phyloP scores from a whole-genome alignment of 768 basidiomycete genomes.

The Kwoniella heveanensis region DNA sequence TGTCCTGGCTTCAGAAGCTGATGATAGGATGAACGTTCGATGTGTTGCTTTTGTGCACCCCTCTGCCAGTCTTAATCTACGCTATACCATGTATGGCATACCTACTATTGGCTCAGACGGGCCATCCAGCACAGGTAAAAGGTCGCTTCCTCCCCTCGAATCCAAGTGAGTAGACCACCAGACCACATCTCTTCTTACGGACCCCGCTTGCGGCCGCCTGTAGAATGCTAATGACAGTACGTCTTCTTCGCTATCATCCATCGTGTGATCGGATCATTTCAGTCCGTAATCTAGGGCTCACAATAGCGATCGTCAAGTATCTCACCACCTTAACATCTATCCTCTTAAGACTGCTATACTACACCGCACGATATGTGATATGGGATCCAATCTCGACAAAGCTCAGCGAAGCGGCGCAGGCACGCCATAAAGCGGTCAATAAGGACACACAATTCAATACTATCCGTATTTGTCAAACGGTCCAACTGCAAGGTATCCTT shows the following conservation, averaged over 20 bases:
- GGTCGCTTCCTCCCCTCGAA: constrained; percentile 22
- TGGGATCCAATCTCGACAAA: background rate
- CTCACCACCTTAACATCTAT: background rate
- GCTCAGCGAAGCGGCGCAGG: background rate
- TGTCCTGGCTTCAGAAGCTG: no score
- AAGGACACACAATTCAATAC: no score
- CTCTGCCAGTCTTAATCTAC: constrained; percentile 14
- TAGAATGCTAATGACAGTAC: no score
- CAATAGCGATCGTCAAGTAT: constrained; percentile 2
- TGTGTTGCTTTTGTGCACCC: no score
- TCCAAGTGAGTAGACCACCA: constrained; percentile 22
- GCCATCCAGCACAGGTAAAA: constrained; percentile 6
- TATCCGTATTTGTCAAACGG: no score
- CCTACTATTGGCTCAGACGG: constrained; percentile 21
- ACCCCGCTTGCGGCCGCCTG: no score
- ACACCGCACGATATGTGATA: constrained; percentile 1
- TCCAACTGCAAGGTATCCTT: no score
- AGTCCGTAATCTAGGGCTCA: constrained; percentile 18
- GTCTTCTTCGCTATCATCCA: no score
- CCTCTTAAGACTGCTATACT: background rate
- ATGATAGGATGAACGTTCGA: no score
- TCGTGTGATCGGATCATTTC: background rate
- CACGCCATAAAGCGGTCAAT: background rate
- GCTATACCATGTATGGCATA: constrained; percentile 17
- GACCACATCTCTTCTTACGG: background rate